Evolutionary conservation across 176 grass and related monocot species (phyloP).

Genomic region (Avena atlantica): DNA sequence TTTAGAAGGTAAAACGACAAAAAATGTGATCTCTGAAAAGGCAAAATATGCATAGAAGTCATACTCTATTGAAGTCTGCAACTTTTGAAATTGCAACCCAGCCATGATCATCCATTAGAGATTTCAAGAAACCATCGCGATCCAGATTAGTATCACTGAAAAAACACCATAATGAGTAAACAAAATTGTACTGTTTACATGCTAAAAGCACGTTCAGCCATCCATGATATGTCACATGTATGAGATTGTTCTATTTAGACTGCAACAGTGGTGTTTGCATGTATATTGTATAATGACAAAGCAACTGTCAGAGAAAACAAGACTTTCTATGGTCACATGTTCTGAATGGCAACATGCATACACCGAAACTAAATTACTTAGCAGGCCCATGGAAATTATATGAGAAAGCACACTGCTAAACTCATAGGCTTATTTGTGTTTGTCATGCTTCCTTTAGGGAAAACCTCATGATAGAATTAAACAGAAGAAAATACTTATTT

Average conservation of each 20-base stretch:
- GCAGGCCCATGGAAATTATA: slow-evolving; percentile 12
- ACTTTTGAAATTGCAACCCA: slow-evolving; percentile 77
- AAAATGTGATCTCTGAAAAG: slow-evolving; percentile 16
- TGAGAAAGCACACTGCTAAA: slow-evolving; percentile 11
- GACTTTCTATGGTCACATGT: not conserved
- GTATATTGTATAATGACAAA: not conserved
- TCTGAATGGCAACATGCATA: not conserved
- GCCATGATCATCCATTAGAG: slow-evolving; percentile 77
- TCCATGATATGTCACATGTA: slow-evolving; percentile 1
- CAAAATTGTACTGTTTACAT: not conserved
- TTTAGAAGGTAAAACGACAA: not conserved
- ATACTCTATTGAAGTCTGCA: slow-evolving; percentile 84
- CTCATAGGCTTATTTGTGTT: not conserved
- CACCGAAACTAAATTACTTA: slow-evolving; percentile 14
- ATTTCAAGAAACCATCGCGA: slow-evolving; percentile 71
- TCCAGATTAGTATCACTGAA: slow-evolving; percentile 71
- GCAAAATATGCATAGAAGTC: slow-evolving; percentile 37
- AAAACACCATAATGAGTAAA: slow-evolving; percentile 36
- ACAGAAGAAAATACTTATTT: slow-evolving; percentile 31
- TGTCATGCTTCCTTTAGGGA: not conserved
- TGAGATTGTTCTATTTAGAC: not conserved
- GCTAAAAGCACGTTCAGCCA: not conserved
- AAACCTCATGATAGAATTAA: slow-evolving; percentile 8
- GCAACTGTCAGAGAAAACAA: slow-evolving; percentile 11
- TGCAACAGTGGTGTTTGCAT: not conserved